Evolutionary conservation across 768 basidiomycete species (phyloP).

Genomic region (Macrocybe gigantea): DNA sequence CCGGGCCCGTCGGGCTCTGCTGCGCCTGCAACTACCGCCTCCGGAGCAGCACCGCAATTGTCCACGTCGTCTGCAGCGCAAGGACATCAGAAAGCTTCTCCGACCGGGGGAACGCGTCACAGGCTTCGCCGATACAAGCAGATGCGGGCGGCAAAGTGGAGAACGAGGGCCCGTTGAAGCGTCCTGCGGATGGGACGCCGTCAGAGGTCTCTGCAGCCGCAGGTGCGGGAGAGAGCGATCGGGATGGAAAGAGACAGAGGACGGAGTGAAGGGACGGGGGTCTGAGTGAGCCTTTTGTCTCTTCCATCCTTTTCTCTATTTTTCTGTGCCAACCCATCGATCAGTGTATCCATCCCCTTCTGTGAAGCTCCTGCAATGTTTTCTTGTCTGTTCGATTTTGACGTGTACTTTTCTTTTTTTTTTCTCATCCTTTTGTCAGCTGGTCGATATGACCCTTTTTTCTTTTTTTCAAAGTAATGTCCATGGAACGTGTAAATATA

Average conservation of each 20-base stretch:
- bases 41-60: slow-evolving; percentile 4
- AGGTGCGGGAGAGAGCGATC: slow-evolving; percentile 20
- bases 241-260: slow-evolving; percentile 21
- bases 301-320: not conserved
- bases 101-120: not conserved
- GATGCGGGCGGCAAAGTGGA: slow-evolving; percentile 25
- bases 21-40: not conserved
- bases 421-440: not conserved
- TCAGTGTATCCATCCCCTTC: not conserved
- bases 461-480: not conserved
- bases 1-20: slow-evolving; percentile 8
- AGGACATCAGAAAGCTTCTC: not conserved
- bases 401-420: not conserved
- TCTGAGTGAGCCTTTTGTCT: not conserved
- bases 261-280: not conserved
- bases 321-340: not conserved
- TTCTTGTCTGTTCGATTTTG: not conserved
- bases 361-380: not conserved
- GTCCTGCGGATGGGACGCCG: slow-evolving; percentile 9
- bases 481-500: not conserved
- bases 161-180: slow-evolving; percentile 23
- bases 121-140: too few species aligned
- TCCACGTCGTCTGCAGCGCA: not conserved
- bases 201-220: slow-evolving; percentile 22
- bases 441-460: not conserved